Percentiles rank a stretch among this genome's conserved stretches.
phyloP scores from a whole-genome alignment of 495 filamentous ascomycete species.

The Hypomontagnella submonticulosa region DNA sequence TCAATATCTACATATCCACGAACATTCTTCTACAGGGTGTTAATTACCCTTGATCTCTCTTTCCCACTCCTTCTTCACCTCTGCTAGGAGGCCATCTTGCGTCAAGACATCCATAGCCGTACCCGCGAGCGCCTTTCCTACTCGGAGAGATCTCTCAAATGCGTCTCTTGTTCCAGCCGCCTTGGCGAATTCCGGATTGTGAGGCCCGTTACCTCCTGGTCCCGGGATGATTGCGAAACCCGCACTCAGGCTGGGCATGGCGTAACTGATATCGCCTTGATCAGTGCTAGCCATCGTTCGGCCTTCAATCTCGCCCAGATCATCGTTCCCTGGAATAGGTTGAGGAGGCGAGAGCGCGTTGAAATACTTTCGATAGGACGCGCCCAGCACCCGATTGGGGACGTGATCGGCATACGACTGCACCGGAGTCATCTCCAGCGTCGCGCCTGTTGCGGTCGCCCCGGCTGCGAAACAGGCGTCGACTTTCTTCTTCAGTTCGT shows the following conservation, averaged over 20 bases:
- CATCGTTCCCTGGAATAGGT: constrained; percentile 55
- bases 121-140: constrained; percentile 66
- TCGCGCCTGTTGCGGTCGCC: constrained; percentile 69
- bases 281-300: constrained; percentile 68
- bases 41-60: constrained; percentile 28
- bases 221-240: constrained; percentile 66
- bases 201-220: constrained; percentile 60
- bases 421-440: constrained; percentile 57
- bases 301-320: constrained; percentile 61
- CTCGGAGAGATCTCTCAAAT: constrained; percentile 62
- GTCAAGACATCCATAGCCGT: constrained; percentile 65
- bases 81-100: constrained; percentile 56
- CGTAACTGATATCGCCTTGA: constrained; percentile 73
- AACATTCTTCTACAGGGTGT: neutral
- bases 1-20: neutral
- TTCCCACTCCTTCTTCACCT: constrained; percentile 48
- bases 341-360: constrained; percentile 55
- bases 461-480: constrained; percentile 69
- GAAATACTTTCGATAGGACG: constrained; percentile 64
- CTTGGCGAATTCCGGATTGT: constrained; percentile 69
- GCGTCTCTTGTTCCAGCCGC: constrained; percentile 65
- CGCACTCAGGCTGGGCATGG: constrained; percentile 69
- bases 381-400: constrained; percentile 67
- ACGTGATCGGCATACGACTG: constrained; percentile 69
- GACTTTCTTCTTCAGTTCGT: constrained; percentile 62